Evolutionary conservation across 768 basidiomycete genomes (phyloP), one percentile per base, ranked within the genome.

Genomic region (Rhodotorula sphaerocarpa): DNA sequence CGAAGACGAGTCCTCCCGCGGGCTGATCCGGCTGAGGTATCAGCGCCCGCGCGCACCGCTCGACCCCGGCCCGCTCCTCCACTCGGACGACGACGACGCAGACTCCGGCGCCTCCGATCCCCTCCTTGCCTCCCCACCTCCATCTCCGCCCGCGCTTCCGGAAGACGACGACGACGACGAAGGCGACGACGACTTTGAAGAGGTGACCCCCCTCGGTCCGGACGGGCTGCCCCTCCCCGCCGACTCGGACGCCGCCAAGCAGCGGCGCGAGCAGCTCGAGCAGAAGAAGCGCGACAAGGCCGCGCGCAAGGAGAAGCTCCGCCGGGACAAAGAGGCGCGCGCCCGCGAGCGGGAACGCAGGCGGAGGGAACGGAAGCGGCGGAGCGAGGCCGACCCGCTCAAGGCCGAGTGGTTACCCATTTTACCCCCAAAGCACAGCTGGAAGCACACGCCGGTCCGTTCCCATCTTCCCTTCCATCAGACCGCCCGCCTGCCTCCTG

Each of bases 401-500:
- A 48, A 36, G 59, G 59, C 55, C 10, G 55, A 48, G 7, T 67
- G 55, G 59, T 25, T 57, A 25, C 66, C 66, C 3, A 43, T 10
- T 16, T 28, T 67, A 11, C 66, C 66, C 23, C 57, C 66, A 7
- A 57, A 56, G 33, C 66, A 67, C 42, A 57, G 55, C 27, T 67
- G 62, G 62, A 63, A 63, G 44, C 66, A 67, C 43, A 67, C 66
- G 3, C 62, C 66, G 12, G 66, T 67, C 3, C 47, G 61, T 43
- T 6, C 9, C 30, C 3, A 39, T 20, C 30, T n/a, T 28, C 28
- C 41, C n/a, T 43, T 28, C 7, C 20, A 33, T 5, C n/a, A n/a
- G n/a, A n/a, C n/a, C 41, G 31, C n/a, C 16, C 25, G 14, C 50
- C 15, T 21, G 7, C 23, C 9, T 15, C 20, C 12, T 23, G 3